Conservation (phyloP, 345 rosid genomes). For the Adansonia digitata region DNA sequence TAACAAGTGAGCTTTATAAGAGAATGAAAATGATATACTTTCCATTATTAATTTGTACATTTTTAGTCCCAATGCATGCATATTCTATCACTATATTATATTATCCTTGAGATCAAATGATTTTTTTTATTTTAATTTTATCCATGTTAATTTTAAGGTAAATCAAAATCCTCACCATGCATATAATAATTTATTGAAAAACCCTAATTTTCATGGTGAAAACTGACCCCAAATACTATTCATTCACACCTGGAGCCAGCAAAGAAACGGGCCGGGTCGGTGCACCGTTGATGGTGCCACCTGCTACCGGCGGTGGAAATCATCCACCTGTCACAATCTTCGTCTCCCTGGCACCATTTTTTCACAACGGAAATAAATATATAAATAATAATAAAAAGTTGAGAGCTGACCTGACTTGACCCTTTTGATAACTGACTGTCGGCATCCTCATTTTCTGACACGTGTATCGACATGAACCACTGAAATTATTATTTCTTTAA, state of each 20-base stretch:
- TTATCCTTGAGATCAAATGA: too few relatives aligned
- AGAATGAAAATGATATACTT: too few relatives aligned
- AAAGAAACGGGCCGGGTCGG: background rate
- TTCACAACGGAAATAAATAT: background rate
- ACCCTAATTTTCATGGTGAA: too few relatives aligned
- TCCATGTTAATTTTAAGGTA: too few relatives aligned
- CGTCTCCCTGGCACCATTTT: background rate
- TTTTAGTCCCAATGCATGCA: too few relatives aligned
- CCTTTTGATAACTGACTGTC: conserved; percentile 1
- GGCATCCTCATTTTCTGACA: background rate
- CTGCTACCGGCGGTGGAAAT: background rate
- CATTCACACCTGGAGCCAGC: background rate
- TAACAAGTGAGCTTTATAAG: too few relatives aligned
- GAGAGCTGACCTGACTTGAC: background rate
- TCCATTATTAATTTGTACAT: too few relatives aligned
- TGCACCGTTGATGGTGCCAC: background rate
- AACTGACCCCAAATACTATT: background rate
- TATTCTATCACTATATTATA: too few relatives aligned
- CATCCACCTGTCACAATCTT: background rate
- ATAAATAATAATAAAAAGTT: background rate
- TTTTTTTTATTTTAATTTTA: too few relatives aligned
- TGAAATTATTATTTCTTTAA: background rate
- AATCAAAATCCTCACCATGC: too few relatives aligned
- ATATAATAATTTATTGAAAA: too few relatives aligned
- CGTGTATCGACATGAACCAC: background rate